Evolutionary conservation across 106 monocot genomes (phyloP).

Genomic region (Cymbidium sinense): DNA sequence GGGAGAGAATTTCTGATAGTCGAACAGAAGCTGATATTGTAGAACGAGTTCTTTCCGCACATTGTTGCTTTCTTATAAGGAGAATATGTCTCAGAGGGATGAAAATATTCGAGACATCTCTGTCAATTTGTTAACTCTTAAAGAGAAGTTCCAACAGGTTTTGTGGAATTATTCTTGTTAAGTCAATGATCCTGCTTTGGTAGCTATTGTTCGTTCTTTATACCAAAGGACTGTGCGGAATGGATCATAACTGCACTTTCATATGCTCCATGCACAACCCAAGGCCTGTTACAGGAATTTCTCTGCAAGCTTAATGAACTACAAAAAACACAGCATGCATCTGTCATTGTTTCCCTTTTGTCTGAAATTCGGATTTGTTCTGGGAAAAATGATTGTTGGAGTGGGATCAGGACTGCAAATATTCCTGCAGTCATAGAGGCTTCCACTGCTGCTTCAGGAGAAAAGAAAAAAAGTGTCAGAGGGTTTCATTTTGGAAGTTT

Average conservation of each 20-base stretch:
- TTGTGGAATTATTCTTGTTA: conserved; percentile 86
- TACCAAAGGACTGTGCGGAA: conserved; percentile 91
- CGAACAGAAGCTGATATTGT: conserved; percentile 77
- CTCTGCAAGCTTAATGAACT: conserved; percentile 83
- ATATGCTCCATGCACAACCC: conserved; percentile 88
- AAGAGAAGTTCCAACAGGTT: conserved; percentile 91
- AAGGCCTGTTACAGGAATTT: conserved; percentile 96
- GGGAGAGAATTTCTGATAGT: conserved; percentile 77
- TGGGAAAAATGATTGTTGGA: conserved; percentile 90
- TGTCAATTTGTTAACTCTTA: conserved; percentile 73
- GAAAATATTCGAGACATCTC: conserved; percentile 89
- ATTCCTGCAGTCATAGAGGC: conserved; percentile 88
- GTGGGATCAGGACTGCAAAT: conserved; percentile 85
- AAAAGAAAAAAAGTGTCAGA: conserved; percentile 66
- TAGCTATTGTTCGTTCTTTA: conserved; percentile 70
- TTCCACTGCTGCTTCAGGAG: conserved; percentile 91
- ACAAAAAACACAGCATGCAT: conserved; percentile 81
- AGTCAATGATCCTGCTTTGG: conserved; percentile 92
- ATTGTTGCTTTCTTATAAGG: conserved; percentile 94
- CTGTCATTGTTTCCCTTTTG: conserved; percentile 82
- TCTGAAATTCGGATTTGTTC: conserved; percentile 85
- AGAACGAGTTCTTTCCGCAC: conserved; percentile 75
- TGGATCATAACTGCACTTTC: conserved; percentile 96
- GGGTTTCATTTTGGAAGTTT: conserved; percentile 72
- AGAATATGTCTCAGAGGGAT: conserved; percentile 91